Evolutionary conservation across 1,284 basidiomycete species (phyloP), one percentile per base, ranked within the genome.

Genomic region (Pterulicium gracile): DNA sequence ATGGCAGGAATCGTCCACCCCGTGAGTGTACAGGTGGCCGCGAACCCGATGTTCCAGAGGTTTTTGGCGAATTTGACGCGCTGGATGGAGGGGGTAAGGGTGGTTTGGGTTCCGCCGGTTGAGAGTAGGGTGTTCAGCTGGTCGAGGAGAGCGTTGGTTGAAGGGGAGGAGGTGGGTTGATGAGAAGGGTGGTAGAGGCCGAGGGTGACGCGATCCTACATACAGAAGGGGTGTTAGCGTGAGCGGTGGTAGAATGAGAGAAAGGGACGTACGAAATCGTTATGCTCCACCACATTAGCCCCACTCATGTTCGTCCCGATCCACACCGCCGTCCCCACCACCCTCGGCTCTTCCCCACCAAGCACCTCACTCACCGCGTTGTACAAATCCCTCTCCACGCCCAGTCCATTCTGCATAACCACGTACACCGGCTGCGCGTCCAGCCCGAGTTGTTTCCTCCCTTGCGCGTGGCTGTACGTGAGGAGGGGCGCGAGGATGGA

Each of bases 51-150:
- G 53, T 81, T 82, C 77, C 75, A 80, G 43, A 81, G 68, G 55
- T 81, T 82, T 62, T 82, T 83, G 2, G 60, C 53, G 53, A 75
- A 82, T 57, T 81, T 81, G 53, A 67, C 56, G 13, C 77, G 66
- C 52, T 80, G 79, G 14, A 83, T 75, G 51, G 82, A 75, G 3
- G 75, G 66, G 2, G 73, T 71, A 44, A 80, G 61, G 0, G 55
- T 66, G 7, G 73, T 59, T 0, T 68, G 64, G 24, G 63, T 72
- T 3, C 77, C 78, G 18, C 78, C 76, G 3, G 56, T 55, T 41
- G 59, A 54, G 15, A 82, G 59, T 20, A 79, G 59, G n/a, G 53
- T 54, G 1, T 65, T 65, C 46, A 81, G 66, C 44, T 70, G 70
- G 10, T 66, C 50, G n/a, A 81, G 59, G 3, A 73, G 52, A 1